Evolutionary conservation across 2,329 filamentous ascomycete species (phyloP).

Genomic region (Ophiostoma tasmaniense): DNA sequence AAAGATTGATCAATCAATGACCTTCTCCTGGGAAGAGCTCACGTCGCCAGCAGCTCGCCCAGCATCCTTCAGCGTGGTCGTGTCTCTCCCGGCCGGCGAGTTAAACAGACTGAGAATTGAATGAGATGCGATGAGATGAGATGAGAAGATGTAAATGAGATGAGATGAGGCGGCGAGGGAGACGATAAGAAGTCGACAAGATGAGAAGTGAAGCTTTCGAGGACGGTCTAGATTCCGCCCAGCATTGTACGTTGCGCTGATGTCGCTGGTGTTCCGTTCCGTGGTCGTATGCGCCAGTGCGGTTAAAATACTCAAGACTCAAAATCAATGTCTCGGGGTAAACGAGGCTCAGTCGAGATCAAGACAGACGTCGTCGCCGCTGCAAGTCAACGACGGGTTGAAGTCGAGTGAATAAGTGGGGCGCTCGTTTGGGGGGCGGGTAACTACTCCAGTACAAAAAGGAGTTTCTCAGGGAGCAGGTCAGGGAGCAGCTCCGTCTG

Average conservation of each 20-base stretch:
- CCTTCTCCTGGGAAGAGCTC: background rate
- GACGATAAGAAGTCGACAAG: no score
- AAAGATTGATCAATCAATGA: background rate
- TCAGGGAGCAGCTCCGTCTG: background rate
- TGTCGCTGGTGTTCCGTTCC: background rate
- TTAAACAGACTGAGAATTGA: background rate
- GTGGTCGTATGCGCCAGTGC: background rate
- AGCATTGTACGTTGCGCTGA: background rate
- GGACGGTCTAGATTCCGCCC: background rate
- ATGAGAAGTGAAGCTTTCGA: background rate
- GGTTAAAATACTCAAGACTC: no score
- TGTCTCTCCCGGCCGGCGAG: no score
- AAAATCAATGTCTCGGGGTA: background rate
- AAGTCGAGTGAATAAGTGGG: background rate
- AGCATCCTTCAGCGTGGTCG: background rate
- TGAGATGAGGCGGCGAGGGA: no score
- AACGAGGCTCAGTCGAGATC: background rate
- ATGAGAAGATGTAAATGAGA: background rate
- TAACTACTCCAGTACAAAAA: background rate
- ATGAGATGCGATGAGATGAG: background rate
- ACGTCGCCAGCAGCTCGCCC: conserved; percentile 2
- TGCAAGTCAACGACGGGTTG: background rate
- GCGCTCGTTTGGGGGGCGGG: background rate
- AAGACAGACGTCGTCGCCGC: background rate
- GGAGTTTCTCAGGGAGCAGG: background rate